A percentile compares a stretch with the other conserved stretches of the same genome.
Evolutionary conservation across 2,329 filamentous ascomycete species (phyloP).

Genomic region (Nigrospora osmanthi): DNA sequence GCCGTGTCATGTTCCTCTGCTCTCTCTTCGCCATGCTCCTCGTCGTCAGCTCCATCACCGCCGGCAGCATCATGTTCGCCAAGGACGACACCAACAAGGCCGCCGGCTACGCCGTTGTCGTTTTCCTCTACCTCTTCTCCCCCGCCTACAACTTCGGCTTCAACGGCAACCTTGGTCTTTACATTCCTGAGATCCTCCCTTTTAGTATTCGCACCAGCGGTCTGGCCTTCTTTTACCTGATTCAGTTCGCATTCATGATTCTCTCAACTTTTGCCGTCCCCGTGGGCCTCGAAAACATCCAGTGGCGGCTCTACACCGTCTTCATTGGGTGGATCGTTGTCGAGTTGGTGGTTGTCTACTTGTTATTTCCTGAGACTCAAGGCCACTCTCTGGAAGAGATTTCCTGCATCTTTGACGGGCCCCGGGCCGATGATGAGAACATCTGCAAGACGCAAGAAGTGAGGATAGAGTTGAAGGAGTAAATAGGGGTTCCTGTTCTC

Average conservation of each 20-base stretch:
- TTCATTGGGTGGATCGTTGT: slow-evolving; percentile 22
- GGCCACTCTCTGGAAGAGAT: slow-evolving; percentile 18
- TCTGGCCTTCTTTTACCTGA: slow-evolving; percentile 14
- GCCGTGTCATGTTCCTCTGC: slow-evolving; percentile 14
- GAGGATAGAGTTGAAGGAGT: too few relatives aligned
- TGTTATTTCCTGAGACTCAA: slow-evolving; percentile 23
- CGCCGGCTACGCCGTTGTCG: slow-evolving; percentile 16
- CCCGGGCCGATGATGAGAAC: too few relatives aligned
- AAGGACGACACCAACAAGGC: slow-evolving; percentile 4
- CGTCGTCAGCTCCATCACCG: slow-evolving; percentile 4
- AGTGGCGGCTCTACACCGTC: slow-evolving; percentile 32
- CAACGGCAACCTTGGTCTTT: slow-evolving; percentile 19
- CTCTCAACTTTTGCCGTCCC: slow-evolving; percentile 29
- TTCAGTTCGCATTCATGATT: slow-evolving; percentile 13
- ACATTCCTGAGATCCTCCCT: slow-evolving; percentile 20
- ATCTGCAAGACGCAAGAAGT: too few relatives aligned
- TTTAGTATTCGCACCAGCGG: slow-evolving; percentile 14
- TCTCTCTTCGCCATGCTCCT: slow-evolving; percentile 9
- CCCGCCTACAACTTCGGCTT: too few relatives aligned
- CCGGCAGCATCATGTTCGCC: slow-evolving; percentile 7
- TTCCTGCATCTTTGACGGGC: slow-evolving; percentile 15
- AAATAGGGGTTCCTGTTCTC: too few relatives aligned
- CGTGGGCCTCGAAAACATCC: slow-evolving; percentile 25
- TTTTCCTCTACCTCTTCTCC: slow-evolving; percentile 24
- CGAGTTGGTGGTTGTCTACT: slow-evolving; percentile 23